Base-by-base conservation (phyloP, 2,329 filamentous ascomycete species). In the Metarhizium rileyi region DNA sequence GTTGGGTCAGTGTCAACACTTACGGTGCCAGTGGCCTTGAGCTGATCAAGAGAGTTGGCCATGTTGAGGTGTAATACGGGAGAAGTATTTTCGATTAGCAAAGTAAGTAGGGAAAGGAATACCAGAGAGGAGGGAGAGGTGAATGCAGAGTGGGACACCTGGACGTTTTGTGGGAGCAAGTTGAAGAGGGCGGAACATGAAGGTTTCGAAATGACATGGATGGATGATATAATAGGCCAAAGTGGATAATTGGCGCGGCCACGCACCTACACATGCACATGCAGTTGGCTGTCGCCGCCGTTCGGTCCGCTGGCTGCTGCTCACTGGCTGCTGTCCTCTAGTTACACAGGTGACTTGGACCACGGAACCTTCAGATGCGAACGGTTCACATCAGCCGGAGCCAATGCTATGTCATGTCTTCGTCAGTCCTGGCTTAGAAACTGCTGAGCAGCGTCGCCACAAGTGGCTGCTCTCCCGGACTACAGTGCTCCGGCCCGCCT, bases 1-100 rank as follows among this genome's bases (percentile, higher is more conserved):
- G 49, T 44, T 25, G 26, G 28, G 28, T 7, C 7, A 30, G 28
- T 16, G 16, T 7, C 35, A 5, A 20, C n/a, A 87, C 88, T 73
- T 80, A 95, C 90, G 66, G 93, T 98, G 84, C 93, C 93, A 69
- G 86, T 73, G 77, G 88, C 84, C 81, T 98, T 98, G 71, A 98
- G 83, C 77, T 97, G 90, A 64, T 97, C 93, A 64, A 98, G 86
- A 72, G 90, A 88, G 72, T 76, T 85, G 72, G 88, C 73, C 90
- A 96, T 96, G 58, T 47, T 66, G 56, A 52, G 33, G 20, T 41
- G 16, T 45, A 12, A 38, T 20, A 38, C n/a, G 20, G 33, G 16
- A 14, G 38, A 14, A 40, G 22, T 14, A 4, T 22, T 33, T 49
- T 27, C 18, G 18, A 20, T 26, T 8, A 3, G 25, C 14, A 25